A percentile compares a stretch with the other conserved stretches of the same genome.
Evolutionary conservation across 2,329 filamentous ascomycete species (phyloP).

Genomic region (Gaeumannomyces tritici): DNA sequence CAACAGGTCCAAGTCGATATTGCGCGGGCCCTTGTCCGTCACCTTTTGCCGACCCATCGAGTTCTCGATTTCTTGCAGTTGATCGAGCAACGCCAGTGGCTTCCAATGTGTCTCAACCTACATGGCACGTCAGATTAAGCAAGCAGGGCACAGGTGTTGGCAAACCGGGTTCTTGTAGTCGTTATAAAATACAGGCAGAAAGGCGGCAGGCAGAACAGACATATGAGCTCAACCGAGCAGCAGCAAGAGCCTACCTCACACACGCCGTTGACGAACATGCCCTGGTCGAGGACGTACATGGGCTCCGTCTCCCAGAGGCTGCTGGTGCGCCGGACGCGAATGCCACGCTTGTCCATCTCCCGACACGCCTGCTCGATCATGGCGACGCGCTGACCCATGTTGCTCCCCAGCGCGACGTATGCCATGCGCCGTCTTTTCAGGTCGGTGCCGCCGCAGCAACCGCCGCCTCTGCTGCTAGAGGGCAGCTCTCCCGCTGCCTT

Average conservation of each 20-base stretch:
- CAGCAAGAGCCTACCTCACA: constrained; percentile 57
- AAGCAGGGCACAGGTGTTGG: not conserved
- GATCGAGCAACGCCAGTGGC: constrained; percentile 67
- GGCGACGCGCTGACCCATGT: constrained; percentile 74
- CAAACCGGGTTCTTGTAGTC: not conserved
- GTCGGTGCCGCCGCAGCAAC: constrained; percentile 14
- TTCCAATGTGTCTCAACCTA: constrained; percentile 73
- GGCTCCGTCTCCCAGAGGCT: constrained; percentile 89
- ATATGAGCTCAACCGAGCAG: constrained; percentile 6
- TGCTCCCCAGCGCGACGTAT: constrained; percentile 86
- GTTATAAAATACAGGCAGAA: not conserved
- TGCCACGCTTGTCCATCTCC: constrained; percentile 63
- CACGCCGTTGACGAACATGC: constrained; percentile 81
- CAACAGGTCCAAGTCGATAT: constrained; percentile 89
- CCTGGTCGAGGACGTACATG: constrained; percentile 92
- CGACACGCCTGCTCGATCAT: constrained; percentile 79
- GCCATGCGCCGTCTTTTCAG: constrained; percentile 35
- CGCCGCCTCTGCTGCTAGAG: constrained; percentile 7
- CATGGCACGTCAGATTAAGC: not conserved
- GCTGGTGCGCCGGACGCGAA: constrained; percentile 72
- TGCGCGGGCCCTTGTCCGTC: constrained; percentile 87
- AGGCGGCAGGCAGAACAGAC: not conserved
- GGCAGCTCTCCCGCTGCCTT: not conserved
- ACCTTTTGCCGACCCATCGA: constrained; percentile 70
- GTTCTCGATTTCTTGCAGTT: constrained; percentile 76